These are phyloP conservation scores for Smallanthus sonchifolius DNA, from an alignment of 129 eudicot genomes.

Conservation along the genomic window DNA sequence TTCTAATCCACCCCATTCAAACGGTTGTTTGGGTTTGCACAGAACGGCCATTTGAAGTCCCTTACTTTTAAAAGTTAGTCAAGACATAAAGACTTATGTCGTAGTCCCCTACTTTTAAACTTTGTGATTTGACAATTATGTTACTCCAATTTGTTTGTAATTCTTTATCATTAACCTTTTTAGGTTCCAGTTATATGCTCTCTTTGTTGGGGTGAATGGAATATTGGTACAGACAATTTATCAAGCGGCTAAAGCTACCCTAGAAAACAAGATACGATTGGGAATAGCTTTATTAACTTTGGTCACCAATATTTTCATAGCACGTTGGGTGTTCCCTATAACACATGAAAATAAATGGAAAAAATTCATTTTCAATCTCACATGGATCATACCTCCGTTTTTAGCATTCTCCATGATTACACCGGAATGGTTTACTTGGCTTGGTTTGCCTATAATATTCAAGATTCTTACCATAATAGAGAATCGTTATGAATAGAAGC, in stretches of 20 bases:
- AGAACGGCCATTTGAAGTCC: too few relatives aligned
- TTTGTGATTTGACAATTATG: too few relatives aligned
- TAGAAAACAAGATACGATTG: background rate
- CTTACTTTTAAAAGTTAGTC: too few relatives aligned
- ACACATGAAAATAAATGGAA: background rate
- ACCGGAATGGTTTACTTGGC: slow-evolving; percentile 16
- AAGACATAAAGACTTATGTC: too few relatives aligned
- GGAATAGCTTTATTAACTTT: background rate
- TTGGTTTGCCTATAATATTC: background rate
- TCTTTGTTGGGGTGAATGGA: background rate
- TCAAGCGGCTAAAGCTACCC: background rate
- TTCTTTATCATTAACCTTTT: too few relatives aligned
- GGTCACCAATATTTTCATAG: background rate
- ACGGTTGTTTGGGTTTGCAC: too few relatives aligned
- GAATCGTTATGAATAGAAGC: too few relatives aligned
- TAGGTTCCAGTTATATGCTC: background rate
- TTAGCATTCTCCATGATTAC: background rate
- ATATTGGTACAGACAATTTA: background rate
- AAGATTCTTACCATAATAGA: background rate
- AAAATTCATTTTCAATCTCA: background rate
- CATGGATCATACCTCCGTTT: background rate
- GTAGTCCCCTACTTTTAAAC: too few relatives aligned
- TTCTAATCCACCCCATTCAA: too few relatives aligned
- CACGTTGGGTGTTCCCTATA: background rate
- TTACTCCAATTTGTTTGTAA: too few relatives aligned